Percentiles rank a stretch among this genome's conserved stretches.
These are phyloP conservation scores for Tolypocladium ovalisporum DNA, from an alignment of 2,329 filamentous ascomycete species.

Conservation along the genomic window DNA sequence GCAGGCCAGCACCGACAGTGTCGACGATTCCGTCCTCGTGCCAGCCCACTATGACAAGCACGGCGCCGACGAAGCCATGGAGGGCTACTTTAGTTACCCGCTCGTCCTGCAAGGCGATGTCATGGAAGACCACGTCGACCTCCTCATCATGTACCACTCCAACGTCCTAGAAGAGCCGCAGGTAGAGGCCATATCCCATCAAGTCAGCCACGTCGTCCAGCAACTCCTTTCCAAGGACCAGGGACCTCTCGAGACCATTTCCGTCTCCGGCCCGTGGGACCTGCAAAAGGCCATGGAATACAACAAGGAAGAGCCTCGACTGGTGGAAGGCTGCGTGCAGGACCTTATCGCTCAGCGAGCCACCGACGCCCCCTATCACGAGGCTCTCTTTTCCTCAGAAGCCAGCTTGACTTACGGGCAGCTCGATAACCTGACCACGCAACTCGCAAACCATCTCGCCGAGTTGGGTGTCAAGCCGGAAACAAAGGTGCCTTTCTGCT, in stretches of 20 bases:
- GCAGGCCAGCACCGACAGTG: neutral
- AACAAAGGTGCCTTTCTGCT: neutral
- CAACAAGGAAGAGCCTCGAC: neutral
- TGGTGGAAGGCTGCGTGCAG: neutral
- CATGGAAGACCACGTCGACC: neutral
- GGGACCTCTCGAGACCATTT: neutral
- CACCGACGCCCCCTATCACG: neutral
- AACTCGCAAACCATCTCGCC: neutral
- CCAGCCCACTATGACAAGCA: neutral
- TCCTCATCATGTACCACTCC: slow-evolving; percentile 1
- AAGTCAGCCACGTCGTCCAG: neutral
- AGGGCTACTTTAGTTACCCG: slow-evolving; percentile 3
- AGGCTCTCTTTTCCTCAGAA: neutral
- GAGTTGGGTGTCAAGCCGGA: neutral
- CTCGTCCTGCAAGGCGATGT: neutral
- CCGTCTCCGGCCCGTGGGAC: neutral
- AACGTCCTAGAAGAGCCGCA: neutral
- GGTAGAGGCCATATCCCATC: neutral
- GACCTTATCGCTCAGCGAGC: neutral
- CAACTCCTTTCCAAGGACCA: neutral
- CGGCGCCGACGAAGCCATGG: neutral
- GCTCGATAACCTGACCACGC: neutral
- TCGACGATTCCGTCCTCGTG: neutral
- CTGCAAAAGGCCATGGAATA: neutral
- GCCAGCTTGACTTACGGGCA: neutral